Base-by-base conservation (phyloP, 73 alveolate species). In the Breviolum minutum region DNA sequence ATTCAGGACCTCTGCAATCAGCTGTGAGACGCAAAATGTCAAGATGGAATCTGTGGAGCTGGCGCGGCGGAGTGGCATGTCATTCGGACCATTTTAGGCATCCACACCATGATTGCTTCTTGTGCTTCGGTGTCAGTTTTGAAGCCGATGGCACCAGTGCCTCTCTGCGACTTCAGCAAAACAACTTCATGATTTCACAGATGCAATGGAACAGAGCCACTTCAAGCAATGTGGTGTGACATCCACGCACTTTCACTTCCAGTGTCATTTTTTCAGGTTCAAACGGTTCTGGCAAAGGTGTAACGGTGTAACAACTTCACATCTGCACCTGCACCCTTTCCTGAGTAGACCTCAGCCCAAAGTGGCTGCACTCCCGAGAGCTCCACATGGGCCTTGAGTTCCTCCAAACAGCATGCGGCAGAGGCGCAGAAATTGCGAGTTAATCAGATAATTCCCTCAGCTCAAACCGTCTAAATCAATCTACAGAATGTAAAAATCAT, bases 121-220 rank as follows among this genome's bases (percentile, higher is more conserved):
- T 73, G 90, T 12, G 98, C 98, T 68, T 92, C 98, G 9, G 69
- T 69, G 30, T 73, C 87, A 9, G 90, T 74, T 80, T 92, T 92
- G 98, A 92, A 92, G 77, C 98, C 98, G 17, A 92, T 76, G 54
- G 98, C 98, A 14, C 98, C 98, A 8, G 98, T 92, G 90, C 98
- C 98, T 92, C 9, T 16, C 66, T 2, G n/a, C 1, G 12, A 14
- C 54, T 40, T 40, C 54, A 40, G 54, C 54, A 40, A 40, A 40
- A 40, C 54, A 40, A 40, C 54, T 40, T 40, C 54, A 40, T 40
- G n/a, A n/a, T n/a, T n/a, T n/a, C n/a, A n/a, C n/a, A 40, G 54
- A 40, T 40, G 54, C 54, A 40, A 40, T 40, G 0, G 54, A 40
- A 40, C 54, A 40, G 54, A 40, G 54, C 54, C 54, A 40, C 54